phyloP scores from a whole-genome alignment of 2,329 filamentous ascomycete genomes.

The Microcyclospora tardicrescens region DNA sequence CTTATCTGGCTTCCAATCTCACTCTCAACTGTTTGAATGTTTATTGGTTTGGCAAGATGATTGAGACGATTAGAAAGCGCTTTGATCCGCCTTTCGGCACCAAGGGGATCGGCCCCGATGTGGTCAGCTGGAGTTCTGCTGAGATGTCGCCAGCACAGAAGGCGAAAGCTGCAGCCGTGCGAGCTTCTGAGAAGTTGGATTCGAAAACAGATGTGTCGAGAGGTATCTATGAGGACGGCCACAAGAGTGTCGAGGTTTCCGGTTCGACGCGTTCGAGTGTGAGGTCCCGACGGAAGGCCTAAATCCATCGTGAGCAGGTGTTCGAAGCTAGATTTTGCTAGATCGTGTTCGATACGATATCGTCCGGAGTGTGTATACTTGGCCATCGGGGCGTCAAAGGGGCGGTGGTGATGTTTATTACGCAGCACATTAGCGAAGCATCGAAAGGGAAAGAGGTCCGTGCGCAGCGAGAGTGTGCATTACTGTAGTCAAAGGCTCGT shows the following conservation, averaged over 20 bases:
- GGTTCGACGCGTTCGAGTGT: conserved; percentile 3
- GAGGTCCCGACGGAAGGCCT: not conserved
- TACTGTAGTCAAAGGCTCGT: too few species aligned
- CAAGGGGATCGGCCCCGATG: conserved; percentile 19
- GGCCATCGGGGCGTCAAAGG: too few species aligned
- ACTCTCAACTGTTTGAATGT: conserved; percentile 65
- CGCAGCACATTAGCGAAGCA: too few species aligned
- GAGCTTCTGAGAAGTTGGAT: conserved; percentile 5
- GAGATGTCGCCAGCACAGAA: conserved; percentile 28
- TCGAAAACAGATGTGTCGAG: conserved; percentile 5
- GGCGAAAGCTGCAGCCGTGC: conserved; percentile 8
- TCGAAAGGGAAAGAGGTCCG: too few species aligned
- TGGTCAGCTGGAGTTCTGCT: conserved; percentile 29
- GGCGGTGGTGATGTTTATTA: too few species aligned
- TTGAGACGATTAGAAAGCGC: conserved; percentile 61
- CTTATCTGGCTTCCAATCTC: conserved; percentile 59
- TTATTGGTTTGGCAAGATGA: conserved; percentile 82
- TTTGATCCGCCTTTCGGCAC: conserved; percentile 49
- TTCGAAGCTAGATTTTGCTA: too few species aligned
- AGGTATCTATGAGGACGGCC: conserved; percentile 15
- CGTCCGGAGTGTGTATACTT: too few species aligned
- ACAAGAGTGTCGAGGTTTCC: conserved; percentile 14
- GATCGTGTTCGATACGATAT: too few species aligned
- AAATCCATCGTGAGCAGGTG: too few species aligned
- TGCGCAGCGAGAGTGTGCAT: too few species aligned